Evolutionary conservation across 305 asterid species (phyloP), one percentile per base, ranked within the genome.

Genomic region (Plantago coronopus): DNA sequence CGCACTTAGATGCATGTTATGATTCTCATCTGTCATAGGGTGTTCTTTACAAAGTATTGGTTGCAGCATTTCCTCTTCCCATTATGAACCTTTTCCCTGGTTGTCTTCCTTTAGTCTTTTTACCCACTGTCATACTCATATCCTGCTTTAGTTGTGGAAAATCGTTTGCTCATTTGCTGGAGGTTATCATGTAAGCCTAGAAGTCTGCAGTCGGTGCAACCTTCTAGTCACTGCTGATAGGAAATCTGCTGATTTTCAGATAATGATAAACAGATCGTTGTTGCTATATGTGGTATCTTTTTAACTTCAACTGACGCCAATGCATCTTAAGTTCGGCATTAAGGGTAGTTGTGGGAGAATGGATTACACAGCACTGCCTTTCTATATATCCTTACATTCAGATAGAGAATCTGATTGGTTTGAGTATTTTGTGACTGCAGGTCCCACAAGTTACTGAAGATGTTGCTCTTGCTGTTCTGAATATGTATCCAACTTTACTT

Each of bases 371-470:
- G 22, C 45, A 55, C 34, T 62, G 19, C 16, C 58, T 61, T 49
- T 49, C 43, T 48, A 21, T 65, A 42, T 34, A 17, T 59, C 53
- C 20, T 64, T 57, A 3, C 14, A 6, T 14, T 38, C 45, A 51
- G 40, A 49, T 27, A 19, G 51, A 59, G 67, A 51, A 19, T 40
- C 22, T 57, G 43, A 17, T 6, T 34, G 46, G 46, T 18, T 9
- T 51, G 65, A 57, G 34, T 67, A 47, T 66, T 64, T 18, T 70
- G 15, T 62, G 60, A 65, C 22, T 76, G 75, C 85, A 89, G 98
- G 96, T 91, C 63, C 95, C 96, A 54, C 96, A 86, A 54, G 98
- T 91, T 61, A 91, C 96, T 1, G 98, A 91, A 85, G 95, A 89
- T 50, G 64, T 82, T 55, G 95, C 97, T 73, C 73, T 86, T 65